Evolutionary conservation across 768 basidiomycete species (phyloP), one percentile per base, ranked within the genome.

Genomic region (Solioccasus polychromus): DNA sequence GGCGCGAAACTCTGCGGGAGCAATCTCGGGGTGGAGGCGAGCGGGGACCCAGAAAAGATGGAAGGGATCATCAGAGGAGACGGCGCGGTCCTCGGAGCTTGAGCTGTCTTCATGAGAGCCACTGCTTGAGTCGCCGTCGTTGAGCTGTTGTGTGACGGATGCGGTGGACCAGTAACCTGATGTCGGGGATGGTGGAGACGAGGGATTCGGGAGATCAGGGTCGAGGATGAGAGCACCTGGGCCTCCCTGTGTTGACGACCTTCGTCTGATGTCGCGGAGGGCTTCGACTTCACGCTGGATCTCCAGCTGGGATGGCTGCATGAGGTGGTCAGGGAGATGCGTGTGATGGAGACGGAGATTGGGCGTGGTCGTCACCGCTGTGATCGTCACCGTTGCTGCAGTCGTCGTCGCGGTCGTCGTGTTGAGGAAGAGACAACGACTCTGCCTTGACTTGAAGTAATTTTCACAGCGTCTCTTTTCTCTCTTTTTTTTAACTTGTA

Each of bases 1-100:
- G 10, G 84, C 87, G 41, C 91, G 81, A 67, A 99, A 99, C 67
- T 98, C 93, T 37, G 83, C 87, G 19, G 96, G 96, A 0, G 94
- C 95, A 60, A 99, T 89, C 72, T 99, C 96, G 24, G 96, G 96
- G 64, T 98, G 96, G 28, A 97, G 74, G 47, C 86, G 81, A 14
- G 96, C 96, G 42, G 96, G 96, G 23, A 99, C 92, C 96, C 96
- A 99, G 76, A 98, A 98, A 53, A 97, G 80, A 67, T 92, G 88
- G 58, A 85, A 83, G 3, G 89, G 85, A 70, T 95, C 90, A 57
- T 89, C 83, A 30, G 76, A 64, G 18, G 59, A n/a, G n/a, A 34
- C 10, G 8, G 32, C 44, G 39, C 57, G 64, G 20, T 66, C 67
- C 41, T 68, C 67, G 14, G 67, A 67, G 58, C 60, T 67, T 54